Conservation (phyloP, 1,284 basidiomycete species). For the Cryptococcus deneoformans region DNA sequence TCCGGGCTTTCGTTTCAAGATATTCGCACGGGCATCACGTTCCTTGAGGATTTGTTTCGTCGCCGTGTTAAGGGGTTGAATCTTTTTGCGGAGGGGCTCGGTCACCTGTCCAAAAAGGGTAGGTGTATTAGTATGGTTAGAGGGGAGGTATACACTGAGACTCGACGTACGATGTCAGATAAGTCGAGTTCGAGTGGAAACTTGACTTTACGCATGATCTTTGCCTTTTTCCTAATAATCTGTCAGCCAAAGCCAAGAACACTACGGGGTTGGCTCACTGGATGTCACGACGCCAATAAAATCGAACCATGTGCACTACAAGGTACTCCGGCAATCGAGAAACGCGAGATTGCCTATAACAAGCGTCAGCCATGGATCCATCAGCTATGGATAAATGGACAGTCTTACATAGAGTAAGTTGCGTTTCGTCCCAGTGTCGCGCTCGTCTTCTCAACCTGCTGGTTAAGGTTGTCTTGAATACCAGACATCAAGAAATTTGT, state of each 20-base stretch:
- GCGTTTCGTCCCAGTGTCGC: constrained; percentile 76
- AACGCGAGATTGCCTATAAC: constrained; percentile 61
- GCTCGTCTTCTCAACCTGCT: constrained; percentile 82
- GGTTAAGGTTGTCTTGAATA: constrained; percentile 77
- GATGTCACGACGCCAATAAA: constrained; percentile 92
- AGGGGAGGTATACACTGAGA: no score
- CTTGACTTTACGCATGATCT: constrained; percentile 95
- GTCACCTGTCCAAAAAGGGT: constrained; percentile 45
- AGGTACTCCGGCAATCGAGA: constrained; percentile 71
- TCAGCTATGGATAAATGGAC: no score
- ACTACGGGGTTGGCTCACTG: constrained; percentile 30
- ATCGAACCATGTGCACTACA: constrained; percentile 60
- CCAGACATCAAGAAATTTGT: constrained; percentile 91
- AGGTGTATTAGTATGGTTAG: no score
- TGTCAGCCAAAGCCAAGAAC: not conserved
- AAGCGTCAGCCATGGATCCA: no score
- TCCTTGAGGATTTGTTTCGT: constrained; percentile 80
- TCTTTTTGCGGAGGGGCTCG: constrained; percentile 73
- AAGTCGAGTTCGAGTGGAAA: constrained; percentile 80
- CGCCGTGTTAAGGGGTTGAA: constrained; percentile 67
- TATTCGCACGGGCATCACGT: constrained; percentile 76
- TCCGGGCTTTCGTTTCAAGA: constrained; percentile 68
- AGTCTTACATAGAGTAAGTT: constrained; percentile 28
- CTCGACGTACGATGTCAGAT: constrained; percentile 60
- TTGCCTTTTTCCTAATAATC: constrained; percentile 69